Evolutionary conservation across 2,329 filamentous ascomycete genomes (phyloP).

Genomic region (Seiridium cupressi): DNA sequence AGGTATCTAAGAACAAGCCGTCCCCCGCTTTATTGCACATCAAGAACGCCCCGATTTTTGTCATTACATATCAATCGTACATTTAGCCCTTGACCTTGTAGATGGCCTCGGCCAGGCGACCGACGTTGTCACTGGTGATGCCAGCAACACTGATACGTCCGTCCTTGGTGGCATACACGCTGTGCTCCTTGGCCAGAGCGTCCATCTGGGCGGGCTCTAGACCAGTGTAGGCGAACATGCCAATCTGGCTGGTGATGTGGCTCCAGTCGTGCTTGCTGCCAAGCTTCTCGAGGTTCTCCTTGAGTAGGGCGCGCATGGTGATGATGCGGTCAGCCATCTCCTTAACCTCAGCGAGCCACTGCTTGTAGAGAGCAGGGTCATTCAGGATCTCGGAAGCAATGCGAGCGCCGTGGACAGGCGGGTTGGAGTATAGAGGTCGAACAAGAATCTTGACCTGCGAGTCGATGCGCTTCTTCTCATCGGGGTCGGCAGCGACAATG

Average conservation of each 20-base stretch:
- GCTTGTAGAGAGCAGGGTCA: conserved; percentile 77
- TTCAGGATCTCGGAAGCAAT: conserved; percentile 92
- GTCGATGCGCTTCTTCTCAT: conserved; percentile 94
- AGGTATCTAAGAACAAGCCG: conserved; percentile 5
- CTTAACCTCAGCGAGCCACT: conserved; percentile 97
- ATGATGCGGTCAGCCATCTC: conserved; percentile 99
- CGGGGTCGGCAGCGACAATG: conserved; percentile 77
- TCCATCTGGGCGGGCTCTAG: conserved; percentile 91
- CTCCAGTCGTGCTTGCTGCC: conserved; percentile 98
- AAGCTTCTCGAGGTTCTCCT: conserved; percentile 90
- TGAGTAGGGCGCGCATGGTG: conserved; percentile 91
- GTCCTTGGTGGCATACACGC: conserved; percentile 95
- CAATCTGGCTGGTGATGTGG: conserved; percentile 98
- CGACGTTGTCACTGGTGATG: conserved; percentile 77
- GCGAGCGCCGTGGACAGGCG: conserved; percentile 92
- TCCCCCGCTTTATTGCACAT: conserved; percentile 4
- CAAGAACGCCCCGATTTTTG: conserved; percentile 4
- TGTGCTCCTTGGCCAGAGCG: conserved; percentile 87
- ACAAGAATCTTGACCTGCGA: conserved; percentile 98
- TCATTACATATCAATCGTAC: conserved; percentile 1
- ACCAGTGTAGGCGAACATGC: conserved; percentile 99
- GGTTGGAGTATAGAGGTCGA: conserved; percentile 96
- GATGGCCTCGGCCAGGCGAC: conserved; percentile 78
- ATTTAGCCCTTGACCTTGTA: conserved; percentile 74
- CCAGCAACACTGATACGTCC: conserved; percentile 84